Percentiles rank a stretch among this genome's conserved stretches.
Conservation (phyloP, 768 basidiomycete species). For the Phlebiopsis flavidoalba region DNA sequence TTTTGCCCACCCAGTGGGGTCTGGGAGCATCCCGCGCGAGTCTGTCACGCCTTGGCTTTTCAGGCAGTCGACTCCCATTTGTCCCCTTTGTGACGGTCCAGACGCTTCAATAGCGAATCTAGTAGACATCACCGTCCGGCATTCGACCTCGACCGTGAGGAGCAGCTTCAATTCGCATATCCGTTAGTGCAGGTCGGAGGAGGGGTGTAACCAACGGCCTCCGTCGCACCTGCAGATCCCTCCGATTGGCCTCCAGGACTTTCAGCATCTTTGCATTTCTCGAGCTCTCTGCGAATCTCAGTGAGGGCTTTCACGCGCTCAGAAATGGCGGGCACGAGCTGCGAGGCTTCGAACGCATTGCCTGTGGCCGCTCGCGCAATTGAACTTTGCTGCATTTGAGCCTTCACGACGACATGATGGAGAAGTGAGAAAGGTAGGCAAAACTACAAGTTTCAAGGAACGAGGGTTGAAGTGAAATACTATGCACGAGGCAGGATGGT, state of each 20-base stretch:
- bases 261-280: constrained; percentile 48
- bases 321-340: constrained; percentile 59
- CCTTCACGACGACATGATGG: neutral
- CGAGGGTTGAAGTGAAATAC: neutral
- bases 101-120: constrained; percentile 77
- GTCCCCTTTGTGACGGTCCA: constrained; percentile 75
- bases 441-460: neutral
- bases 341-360: constrained; percentile 84
- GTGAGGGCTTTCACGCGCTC: constrained; percentile 71
- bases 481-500: neutral
- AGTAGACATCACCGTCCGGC: constrained; percentile 81
- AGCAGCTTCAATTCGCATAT: constrained; percentile 41
- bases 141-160: constrained; percentile 73
- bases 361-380: constrained; percentile 78
- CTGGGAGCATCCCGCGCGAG: constrained; percentile 74
- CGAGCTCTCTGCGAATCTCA: constrained; percentile 64
- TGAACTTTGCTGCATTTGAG: constrained; percentile 30
- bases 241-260: constrained; percentile 75
- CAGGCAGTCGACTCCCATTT: constrained; percentile 98
- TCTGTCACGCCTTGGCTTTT: constrained; percentile 82
- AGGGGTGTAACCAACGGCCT: neutral
- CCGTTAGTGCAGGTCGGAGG: neutral
- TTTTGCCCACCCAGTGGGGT: constrained; percentile 83
- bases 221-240: constrained; percentile 74
- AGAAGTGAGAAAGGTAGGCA: neutral